phyloP scores from a whole-genome alignment of 163 green algal genomes.

The Prototheca cutis region DNA sequence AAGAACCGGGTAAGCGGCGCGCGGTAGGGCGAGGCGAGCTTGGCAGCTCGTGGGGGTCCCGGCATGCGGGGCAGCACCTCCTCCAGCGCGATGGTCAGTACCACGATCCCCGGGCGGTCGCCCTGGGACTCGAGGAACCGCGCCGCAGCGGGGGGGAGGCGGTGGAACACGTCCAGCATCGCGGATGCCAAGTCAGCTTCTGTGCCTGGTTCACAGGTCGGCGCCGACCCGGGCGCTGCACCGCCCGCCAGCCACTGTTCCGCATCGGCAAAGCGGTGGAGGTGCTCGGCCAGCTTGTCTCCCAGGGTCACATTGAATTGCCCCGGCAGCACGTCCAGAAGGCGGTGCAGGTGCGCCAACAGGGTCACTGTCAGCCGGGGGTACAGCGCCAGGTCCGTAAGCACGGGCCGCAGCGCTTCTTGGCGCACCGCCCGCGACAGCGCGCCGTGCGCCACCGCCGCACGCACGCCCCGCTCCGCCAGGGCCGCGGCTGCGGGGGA shows the following conservation, averaged over 20 bases:
- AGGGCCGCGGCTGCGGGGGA: slow-evolving; percentile 17
- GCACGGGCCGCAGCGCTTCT: slow-evolving; percentile 70
- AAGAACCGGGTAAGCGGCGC: slow-evolving; percentile 78
- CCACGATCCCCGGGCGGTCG: slow-evolving; percentile 68
- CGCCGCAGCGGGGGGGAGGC: slow-evolving; percentile 67
- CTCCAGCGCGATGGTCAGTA: slow-evolving; percentile 88
- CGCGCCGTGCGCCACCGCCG: slow-evolving; percentile 32
- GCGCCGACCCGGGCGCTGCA: too few species aligned
- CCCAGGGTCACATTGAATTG: slow-evolving; percentile 90
- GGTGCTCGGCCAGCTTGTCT: slow-evolving; percentile 87
- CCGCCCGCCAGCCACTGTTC: too few species aligned
- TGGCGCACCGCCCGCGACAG: slow-evolving; percentile 76
- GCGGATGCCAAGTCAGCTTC: slow-evolving; percentile 61
- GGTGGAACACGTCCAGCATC: slow-evolving; percentile 93
- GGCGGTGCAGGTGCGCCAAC: neutral
- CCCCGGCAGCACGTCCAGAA: slow-evolving; percentile 60
- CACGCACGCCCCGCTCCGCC: slow-evolving; percentile 22
- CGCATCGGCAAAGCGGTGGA: slow-evolving; percentile 74
- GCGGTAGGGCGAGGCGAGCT: slow-evolving; percentile 74
- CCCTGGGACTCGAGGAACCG: slow-evolving; percentile 71
- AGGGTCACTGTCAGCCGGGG: slow-evolving; percentile 56
- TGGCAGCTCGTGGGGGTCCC: slow-evolving; percentile 31
- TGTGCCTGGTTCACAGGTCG: slow-evolving; percentile 43
- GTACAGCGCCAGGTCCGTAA: slow-evolving; percentile 73
- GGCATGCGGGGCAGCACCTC: slow-evolving; percentile 44